Evolutionary conservation across 2,329 filamentous ascomycete species (phyloP).

Genomic region (Cladophialophora exuberans): DNA sequence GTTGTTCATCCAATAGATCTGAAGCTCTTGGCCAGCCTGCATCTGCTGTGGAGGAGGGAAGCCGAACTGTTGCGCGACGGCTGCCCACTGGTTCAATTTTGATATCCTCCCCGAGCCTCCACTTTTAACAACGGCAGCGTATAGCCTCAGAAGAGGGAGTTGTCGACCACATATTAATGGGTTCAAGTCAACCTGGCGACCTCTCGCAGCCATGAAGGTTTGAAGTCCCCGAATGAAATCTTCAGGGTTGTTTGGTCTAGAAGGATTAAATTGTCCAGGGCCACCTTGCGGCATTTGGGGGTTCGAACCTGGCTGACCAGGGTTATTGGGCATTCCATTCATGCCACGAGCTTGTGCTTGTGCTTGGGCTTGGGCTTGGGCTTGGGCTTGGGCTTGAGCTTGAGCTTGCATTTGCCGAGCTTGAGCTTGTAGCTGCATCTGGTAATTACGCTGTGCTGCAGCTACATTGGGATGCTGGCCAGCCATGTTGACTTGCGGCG

Average conservation of each 20-base stretch:
- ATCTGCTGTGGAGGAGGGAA: conserved; percentile 67
- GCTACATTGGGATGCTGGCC: conserved; percentile 63
- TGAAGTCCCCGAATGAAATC: conserved; percentile 76
- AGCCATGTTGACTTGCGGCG: conserved; percentile 55
- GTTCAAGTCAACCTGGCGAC: conserved; percentile 72
- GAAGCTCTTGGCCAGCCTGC: conserved; percentile 69
- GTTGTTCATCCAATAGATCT: conserved; percentile 76
- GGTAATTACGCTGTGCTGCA: conserved; percentile 75
- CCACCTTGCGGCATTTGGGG: conserved; percentile 25
- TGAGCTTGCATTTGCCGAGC: conserved; percentile 59
- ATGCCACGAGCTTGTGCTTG: conserved; percentile 15
- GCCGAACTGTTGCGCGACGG: conserved; percentile 66
- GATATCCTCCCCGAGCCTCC: conserved; percentile 78
- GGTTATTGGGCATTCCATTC: conserved; percentile 22
- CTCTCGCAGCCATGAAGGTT: conserved; percentile 75
- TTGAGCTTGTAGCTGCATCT: conserved; percentile 81
- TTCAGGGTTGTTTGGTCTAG: conserved; percentile 56
- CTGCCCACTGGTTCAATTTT: conserved; percentile 71
- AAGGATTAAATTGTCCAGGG: conserved; percentile 20
- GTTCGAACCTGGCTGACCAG: conserved; percentile 18
- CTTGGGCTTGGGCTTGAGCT: conserved; percentile 44
- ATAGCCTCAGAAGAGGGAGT: conserved; percentile 76
- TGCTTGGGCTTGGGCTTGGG: conserved; percentile 35
- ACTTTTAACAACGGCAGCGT: conserved; percentile 73
- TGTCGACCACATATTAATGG: conserved; percentile 74